Percentiles rank a stretch among this genome's conserved stretches.
Evolutionary conservation across 2,329 filamentous ascomycete species (phyloP).

Genomic region (Daldinia eschscholtzii): DNA sequence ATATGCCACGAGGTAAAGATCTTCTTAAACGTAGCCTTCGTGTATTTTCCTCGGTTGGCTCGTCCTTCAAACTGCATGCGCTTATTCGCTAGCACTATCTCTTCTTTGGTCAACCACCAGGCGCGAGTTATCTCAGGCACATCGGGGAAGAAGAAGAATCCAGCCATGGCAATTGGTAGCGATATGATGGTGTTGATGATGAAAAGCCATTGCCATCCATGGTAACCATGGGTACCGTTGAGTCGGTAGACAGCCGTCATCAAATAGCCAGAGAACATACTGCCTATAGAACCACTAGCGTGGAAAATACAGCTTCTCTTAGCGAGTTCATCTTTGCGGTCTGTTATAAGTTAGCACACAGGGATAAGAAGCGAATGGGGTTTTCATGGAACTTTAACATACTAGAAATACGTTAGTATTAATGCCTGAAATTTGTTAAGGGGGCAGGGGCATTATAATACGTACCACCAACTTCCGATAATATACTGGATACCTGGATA

Average conservation of each 20-base stretch:
- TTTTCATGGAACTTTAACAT: constrained; percentile 8
- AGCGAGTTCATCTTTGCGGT: constrained; percentile 57
- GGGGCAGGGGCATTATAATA: background rate
- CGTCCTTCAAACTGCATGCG: constrained; percentile 61
- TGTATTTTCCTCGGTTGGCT: constrained; percentile 57
- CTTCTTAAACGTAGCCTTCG: constrained; percentile 65
- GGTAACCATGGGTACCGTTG: constrained; percentile 60
- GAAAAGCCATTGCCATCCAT: constrained; percentile 69
- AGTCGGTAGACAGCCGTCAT: constrained; percentile 66
- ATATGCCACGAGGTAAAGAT: constrained; percentile 76
- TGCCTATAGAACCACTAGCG: constrained; percentile 48
- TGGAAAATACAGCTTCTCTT: constrained; percentile 60
- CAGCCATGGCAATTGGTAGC: constrained; percentile 63
- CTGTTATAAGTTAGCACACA: constrained; percentile 20
- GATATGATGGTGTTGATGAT: constrained; percentile 67
- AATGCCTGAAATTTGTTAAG: background rate
- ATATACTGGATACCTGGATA: constrained; percentile 54
- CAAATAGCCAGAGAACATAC: constrained; percentile 64
- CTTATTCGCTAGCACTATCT: constrained; percentile 56
- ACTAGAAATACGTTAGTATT: constrained; percentile 26
- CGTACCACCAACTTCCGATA: constrained; percentile 54
- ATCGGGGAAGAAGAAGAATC: constrained; percentile 60
- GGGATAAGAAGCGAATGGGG: background rate
- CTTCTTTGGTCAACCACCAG: constrained; percentile 56
- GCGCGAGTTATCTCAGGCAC: constrained; percentile 56